These are phyloP conservation scores for Dictyostelium intermedium DNA, from an alignment of 78 protist genomes.

Conservation along the genomic window DNA sequence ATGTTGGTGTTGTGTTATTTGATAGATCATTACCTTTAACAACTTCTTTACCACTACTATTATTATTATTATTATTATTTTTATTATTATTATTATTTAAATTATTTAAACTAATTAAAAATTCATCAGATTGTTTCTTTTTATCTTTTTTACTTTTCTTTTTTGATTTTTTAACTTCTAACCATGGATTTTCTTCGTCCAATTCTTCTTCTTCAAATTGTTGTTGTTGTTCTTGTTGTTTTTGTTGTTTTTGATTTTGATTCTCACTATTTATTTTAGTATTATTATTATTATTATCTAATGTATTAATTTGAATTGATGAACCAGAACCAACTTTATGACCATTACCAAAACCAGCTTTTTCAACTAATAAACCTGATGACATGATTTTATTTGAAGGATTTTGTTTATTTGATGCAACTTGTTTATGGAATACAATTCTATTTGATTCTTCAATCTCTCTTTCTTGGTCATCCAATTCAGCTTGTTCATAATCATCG, in stretches of 20 bases:
- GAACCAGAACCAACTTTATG: conserved; percentile 26
- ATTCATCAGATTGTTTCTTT: conserved; percentile 35
- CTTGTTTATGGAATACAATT: conserved; percentile 26
- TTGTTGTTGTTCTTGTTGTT: conserved; percentile 8
- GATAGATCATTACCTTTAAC: neutral
- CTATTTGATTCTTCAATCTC: conserved; percentile 9
- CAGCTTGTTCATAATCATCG: conserved; percentile 43
- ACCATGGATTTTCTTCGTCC: conserved; percentile 72
- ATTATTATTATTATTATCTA: neutral
- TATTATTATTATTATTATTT: neutral
- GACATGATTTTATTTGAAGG: neutral
- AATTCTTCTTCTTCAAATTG: conserved; percentile 24
- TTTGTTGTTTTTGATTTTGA: neutral
- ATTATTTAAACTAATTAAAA: conserved; percentile 28
- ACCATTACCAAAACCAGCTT: conserved; percentile 51
- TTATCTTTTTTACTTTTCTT: conserved; percentile 25
- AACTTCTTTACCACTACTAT: neutral
- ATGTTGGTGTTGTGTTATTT: neutral
- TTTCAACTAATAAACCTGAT: conserved; percentile 21
- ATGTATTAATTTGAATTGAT: conserved; percentile 4
- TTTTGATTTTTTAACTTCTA: conserved; percentile 28
- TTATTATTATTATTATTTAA: neutral
- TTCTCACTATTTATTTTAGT: neutral
- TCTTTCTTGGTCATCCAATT: conserved; percentile 11
- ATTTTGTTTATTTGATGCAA: neutral